Evolutionary conservation across 2,329 filamentous ascomycete genomes (phyloP).

Genomic region (Beauveria sp.): DNA sequence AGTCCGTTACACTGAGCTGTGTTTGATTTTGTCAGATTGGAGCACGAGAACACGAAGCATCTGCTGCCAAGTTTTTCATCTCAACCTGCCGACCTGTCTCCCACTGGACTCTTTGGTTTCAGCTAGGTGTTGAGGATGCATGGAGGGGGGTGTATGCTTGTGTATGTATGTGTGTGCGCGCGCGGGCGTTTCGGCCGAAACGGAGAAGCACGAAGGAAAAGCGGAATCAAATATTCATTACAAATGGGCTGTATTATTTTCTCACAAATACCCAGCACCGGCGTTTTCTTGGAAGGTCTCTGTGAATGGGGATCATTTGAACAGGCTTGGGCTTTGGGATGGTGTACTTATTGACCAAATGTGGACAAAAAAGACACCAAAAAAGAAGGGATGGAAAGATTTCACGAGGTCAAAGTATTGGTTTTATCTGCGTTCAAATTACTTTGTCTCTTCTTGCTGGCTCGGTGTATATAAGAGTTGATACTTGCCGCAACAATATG

Average conservation of each 20-base stretch:
- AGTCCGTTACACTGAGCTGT: background rate
- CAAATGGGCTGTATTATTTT: conserved; percentile 9
- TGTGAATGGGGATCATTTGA: background rate
- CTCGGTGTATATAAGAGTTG: background rate
- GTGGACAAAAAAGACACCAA: background rate
- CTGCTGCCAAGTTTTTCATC: background rate
- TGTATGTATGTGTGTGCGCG: background rate
- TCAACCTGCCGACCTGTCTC: background rate
- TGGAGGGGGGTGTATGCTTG: background rate
- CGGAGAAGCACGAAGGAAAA: background rate
- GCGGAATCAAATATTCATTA: background rate
- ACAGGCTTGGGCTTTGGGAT: background rate
- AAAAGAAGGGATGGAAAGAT: background rate
- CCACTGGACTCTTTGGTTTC: background rate
- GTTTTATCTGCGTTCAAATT: background rate
- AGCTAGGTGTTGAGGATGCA: background rate
- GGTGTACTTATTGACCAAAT: background rate
- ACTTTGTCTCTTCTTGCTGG: background rate
- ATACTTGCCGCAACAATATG: background rate
- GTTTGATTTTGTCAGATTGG: background rate
- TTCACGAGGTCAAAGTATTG: background rate
- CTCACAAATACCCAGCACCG: conserved; percentile 7
- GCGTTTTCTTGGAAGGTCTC: background rate
- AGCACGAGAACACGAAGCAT: background rate
- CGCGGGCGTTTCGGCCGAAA: background rate